Evolutionary conservation across 2,329 filamentous ascomycete genomes (phyloP), one percentile per base, ranked within the genome.

Genomic region (Leptographium galeiforme): DNA sequence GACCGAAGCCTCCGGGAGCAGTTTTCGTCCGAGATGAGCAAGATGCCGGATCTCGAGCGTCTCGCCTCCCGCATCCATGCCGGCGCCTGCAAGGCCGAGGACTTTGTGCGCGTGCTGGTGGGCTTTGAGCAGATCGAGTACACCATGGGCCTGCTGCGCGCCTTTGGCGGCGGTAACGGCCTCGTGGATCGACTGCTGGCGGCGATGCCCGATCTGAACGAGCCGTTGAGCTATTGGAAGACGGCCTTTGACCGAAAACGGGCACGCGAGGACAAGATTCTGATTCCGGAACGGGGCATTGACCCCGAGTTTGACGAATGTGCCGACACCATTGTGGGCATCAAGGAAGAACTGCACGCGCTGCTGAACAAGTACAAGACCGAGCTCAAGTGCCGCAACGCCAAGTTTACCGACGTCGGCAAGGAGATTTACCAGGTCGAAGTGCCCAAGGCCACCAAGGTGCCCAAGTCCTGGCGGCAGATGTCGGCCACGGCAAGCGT

Each of bases 61-160:
- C 77, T 97, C 47, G 94, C 97, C 52, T 98, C 93, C 32, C 85
- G 93, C 10, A 85, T 98, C 12, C 93, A 98, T 63, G 93, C 93
- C 1, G 87, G 88, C 0, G 82, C 82, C n/a, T 96, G 90, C 70
- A 88, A 83, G 63, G 80, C 89, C 0, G 87, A 93, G 54, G 93
- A 98, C 64, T 98, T 98, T 66, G 82, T 97, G 47, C 86, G 84
- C 48, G 91, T 97, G 0, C 74, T 98, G 0, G 90, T 97, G 66
- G 93, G 93, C 0, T 98, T 96, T 61, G 93, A 97, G 70, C 91
- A 96, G 68, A 97, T 98, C 47, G 89, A 96, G 58, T 93, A 95
- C 66, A 95, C 90, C 1, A 88, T 95, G 77, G 79, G 81, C 51
- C 75, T 97, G 25, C 76, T 97, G 1, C 75, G 78, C 48, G 77